Conservation (phyloP, 2,329 filamentous ascomycete genomes). For the Aspergillus luchuensis region DNA sequence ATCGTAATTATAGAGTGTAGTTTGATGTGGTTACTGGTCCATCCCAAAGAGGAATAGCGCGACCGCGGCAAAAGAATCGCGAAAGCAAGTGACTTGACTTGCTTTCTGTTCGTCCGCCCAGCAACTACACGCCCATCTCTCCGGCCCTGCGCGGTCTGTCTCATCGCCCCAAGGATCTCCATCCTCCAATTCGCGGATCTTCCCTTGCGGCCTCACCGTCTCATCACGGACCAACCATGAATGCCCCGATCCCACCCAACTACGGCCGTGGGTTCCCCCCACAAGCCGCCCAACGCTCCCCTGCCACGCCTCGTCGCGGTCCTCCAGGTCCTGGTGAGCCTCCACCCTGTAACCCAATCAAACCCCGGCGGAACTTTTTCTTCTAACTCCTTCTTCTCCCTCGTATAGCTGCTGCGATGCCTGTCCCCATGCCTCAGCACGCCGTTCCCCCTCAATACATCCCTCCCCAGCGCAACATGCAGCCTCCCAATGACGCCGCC, state of each 20-base stretch:
- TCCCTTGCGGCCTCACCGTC: slow-evolving; percentile 8
- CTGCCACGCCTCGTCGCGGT: slow-evolving; percentile 46
- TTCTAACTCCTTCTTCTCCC: slow-evolving; percentile 19
- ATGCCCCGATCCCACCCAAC: slow-evolving; percentile 46
- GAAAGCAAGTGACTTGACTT: slow-evolving; percentile 15
- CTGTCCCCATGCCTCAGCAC: slow-evolving; percentile 41
- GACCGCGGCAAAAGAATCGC: slow-evolving; percentile 39
- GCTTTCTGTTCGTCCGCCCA: not conserved
- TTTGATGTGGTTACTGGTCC: not conserved
- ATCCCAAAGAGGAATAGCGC: slow-evolving; percentile 40
- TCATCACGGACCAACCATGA: slow-evolving; percentile 31
- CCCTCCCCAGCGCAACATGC: slow-evolving; percentile 39
- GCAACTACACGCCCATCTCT: slow-evolving; percentile 20
- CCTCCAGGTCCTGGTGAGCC: slow-evolving; percentile 42
- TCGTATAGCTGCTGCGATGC: slow-evolving; percentile 33
- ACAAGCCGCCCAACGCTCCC: slow-evolving; percentile 43
- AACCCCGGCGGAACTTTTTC: slow-evolving; percentile 8
- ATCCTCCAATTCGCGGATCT: not conserved
- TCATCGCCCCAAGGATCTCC: slow-evolving; percentile 6
- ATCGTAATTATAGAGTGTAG: too few relatives aligned
- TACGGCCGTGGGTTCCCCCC: slow-evolving; percentile 46
- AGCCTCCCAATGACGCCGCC: slow-evolving; percentile 49
- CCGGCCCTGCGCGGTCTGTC: slow-evolving; percentile 16
- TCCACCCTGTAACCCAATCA: slow-evolving; percentile 17
- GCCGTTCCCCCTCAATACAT: slow-evolving; percentile 42